Evolutionary conservation across 768 basidiomycete species (phyloP).

Genomic region (Rhizopogon vulgaris): DNA sequence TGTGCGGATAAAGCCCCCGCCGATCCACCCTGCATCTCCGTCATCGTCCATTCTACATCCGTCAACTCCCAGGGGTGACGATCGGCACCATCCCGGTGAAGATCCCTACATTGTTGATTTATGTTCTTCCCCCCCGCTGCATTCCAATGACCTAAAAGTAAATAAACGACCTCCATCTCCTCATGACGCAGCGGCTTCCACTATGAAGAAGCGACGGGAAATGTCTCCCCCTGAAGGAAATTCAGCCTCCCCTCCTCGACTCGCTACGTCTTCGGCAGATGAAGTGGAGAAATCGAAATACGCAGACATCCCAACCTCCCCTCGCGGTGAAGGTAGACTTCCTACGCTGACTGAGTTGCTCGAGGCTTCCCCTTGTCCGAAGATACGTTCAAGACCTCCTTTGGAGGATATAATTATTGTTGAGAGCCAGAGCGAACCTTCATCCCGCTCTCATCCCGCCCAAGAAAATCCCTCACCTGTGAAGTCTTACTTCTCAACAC

Average conservation of each 20-base stretch:
- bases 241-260: background rate
- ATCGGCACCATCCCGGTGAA: constrained; percentile 3
- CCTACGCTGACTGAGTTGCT: background rate
- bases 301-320: background rate
- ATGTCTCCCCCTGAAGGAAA: background rate
- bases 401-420: background rate
- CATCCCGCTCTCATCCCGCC: background rate
- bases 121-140: constrained; percentile 12
- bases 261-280: constrained; percentile 4
- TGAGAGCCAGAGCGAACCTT: background rate
- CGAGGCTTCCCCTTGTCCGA: background rate
- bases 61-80: constrained; percentile 14
- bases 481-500: constrained; percentile 32
- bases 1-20: constrained; percentile 36
- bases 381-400: background rate
- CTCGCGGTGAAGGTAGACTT: constrained; percentile 3
- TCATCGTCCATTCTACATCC: constrained; percentile 21
- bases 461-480: constrained; percentile 23
- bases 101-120: constrained; percentile 7
- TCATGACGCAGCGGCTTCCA: constrained; percentile 12
- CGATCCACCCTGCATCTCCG: constrained; percentile 27
- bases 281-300: constrained; percentile 10
- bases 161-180: constrained; percentile 25
- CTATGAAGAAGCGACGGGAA: constrained; percentile 17
- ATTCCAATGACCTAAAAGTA: constrained; percentile 9